Conservation (phyloP, 441 rosid genomes). For the Dalechampia spathulata region DNA sequence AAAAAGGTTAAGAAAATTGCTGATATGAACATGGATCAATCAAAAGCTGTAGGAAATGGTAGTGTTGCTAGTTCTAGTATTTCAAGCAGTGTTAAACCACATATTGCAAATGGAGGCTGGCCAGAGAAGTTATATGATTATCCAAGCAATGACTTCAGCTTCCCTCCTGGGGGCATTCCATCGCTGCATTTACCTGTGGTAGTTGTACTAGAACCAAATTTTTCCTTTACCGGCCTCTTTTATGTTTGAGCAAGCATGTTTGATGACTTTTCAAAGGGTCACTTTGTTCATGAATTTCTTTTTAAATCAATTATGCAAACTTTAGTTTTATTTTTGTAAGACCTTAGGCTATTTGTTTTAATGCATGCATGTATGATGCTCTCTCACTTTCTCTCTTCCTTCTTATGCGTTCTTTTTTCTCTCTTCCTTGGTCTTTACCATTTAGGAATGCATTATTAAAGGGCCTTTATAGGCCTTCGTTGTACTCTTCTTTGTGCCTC, state of each 20-base stretch:
- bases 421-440: too few species aligned
- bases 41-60: conserved; percentile 63
- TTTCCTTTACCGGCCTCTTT: conserved; percentile 2
- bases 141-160: conserved; percentile 45
- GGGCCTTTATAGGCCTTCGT: too few species aligned
- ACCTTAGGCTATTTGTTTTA: conserved; percentile 4
- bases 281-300: not conserved
- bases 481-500: too few species aligned
- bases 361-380: too few species aligned
- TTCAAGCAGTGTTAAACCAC: conserved; percentile 33
- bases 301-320: conserved; percentile 8
- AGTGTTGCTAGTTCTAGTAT: conserved; percentile 55
- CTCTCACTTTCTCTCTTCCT: too few species aligned
- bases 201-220: conserved; percentile 43
- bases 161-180: conserved; percentile 70
- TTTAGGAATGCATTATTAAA: too few species aligned
- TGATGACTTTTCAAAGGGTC: not conserved
- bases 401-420: too few species aligned
- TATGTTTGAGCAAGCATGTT: conserved; percentile 1
- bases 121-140: conserved; percentile 33
- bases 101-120: conserved; percentile 58
- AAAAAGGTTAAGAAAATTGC: conserved; percentile 87
- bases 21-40: conserved; percentile 71
- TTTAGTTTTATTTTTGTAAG: not conserved
- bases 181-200: conserved; percentile 88